Conservation (phyloP, 148 eudicot genomes). For the Limonium bicolor region DNA sequence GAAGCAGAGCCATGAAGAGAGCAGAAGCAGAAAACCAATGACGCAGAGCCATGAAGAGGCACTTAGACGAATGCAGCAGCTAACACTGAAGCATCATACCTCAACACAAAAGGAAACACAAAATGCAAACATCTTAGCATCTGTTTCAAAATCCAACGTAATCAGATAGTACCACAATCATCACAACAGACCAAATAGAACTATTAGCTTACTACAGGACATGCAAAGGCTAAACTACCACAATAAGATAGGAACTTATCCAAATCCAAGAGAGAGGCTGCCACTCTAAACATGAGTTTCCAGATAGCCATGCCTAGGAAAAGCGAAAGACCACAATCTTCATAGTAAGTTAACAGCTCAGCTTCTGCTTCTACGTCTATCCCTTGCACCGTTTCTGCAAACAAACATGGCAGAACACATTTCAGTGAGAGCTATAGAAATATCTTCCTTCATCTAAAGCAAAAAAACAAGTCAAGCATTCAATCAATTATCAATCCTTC, state of each 20-base stretch:
- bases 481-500: no score
- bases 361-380: conserved; percentile 92
- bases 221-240: conserved; percentile 15
- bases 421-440: background rate
- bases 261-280: conserved; percentile 51
- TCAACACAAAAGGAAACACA: conserved; percentile 82
- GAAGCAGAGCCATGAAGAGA: conserved; percentile 34
- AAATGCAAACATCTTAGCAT: conserved; percentile 46
- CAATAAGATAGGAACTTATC: conserved; percentile 60
- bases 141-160: conserved; percentile 11
- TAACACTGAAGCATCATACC: conserved; percentile 77
- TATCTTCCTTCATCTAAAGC: background rate
- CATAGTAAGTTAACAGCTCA: conserved; percentile 14
- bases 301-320: conserved; percentile 43
- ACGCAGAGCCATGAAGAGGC: conserved; percentile 39
- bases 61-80: conserved; percentile 73
- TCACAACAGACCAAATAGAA: conserved; percentile 11
- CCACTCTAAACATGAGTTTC: conserved; percentile 38
- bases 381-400: conserved; percentile 68
- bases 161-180: conserved; percentile 12
- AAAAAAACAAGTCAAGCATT: background rate
- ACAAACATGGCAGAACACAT: background rate
- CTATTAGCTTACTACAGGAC: conserved; percentile 13
- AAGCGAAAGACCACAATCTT: conserved; percentile 20
- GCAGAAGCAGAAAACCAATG: conserved; percentile 23